These are phyloP conservation scores for Zea luxurians DNA, from an alignment of 176 grass and related monocot species.

Conservation along the genomic window DNA sequence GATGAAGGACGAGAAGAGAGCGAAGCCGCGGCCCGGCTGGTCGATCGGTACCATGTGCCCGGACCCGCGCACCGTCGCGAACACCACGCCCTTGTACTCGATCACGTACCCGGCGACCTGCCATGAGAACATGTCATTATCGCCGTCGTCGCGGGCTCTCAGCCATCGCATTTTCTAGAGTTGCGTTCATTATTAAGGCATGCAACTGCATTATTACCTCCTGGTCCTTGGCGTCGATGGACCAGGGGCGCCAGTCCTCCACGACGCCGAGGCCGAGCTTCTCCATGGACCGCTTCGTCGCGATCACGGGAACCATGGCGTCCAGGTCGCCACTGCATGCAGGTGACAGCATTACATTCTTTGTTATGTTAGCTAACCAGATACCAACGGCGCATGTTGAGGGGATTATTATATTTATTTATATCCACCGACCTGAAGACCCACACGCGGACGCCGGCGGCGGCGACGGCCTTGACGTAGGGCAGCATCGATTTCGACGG, in stretches of 20 bases:
- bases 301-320: constrained; percentile 54
- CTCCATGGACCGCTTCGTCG: constrained; percentile 46
- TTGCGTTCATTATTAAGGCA: not conserved
- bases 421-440: constrained; percentile 36
- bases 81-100: constrained; percentile 46
- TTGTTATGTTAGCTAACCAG: not conserved
- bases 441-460: constrained; percentile 46
- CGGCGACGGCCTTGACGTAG: constrained; percentile 31
- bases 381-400: not conserved
- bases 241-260: constrained; percentile 59
- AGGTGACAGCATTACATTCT: not conserved
- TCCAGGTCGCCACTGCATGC: constrained; percentile 56
- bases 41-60: constrained; percentile 56
- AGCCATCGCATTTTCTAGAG: not conserved
- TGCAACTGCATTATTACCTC: not conserved
- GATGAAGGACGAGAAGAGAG: constrained; percentile 49
- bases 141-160: not conserved
- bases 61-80: constrained; percentile 58
- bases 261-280: constrained; percentile 41
- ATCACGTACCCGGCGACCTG: constrained; percentile 62
- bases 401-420: too few species aligned
- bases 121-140: not conserved
- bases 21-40: constrained; percentile 44
- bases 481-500: constrained; percentile 45
- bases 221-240: not conserved